Base-by-base conservation (phyloP, 177 flowering plant species). In the Vitis hybrid region DNA sequence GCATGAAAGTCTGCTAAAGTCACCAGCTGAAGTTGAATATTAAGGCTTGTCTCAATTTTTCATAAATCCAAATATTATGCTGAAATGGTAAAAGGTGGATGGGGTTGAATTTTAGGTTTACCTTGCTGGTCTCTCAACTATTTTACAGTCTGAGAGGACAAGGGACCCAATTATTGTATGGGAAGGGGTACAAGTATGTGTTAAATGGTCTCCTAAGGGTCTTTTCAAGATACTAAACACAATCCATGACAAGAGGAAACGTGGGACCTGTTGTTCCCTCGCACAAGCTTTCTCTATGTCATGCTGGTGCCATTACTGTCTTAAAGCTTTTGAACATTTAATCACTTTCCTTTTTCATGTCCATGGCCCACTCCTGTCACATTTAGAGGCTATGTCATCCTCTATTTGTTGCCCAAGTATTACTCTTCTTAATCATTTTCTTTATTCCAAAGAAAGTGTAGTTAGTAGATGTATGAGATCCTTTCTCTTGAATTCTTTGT, bases 201-300 rank as follows among this genome's bases (percentile, higher is more conserved):
- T 15, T 4, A 67, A 5, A 23, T 48, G 63, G 32, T 67, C 34
- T 45, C 21, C 48, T 30, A 39, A 39, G 48, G 10, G 70, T 57
- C 63, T 48, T 56, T 62, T 66, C 65, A 57, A 26, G 30, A 50
- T 57, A 68, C 65, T 64, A 56, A 65, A 60, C 50, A 67, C 34
- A 60, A 72, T 51, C 71, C 60, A 6, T 50, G n/a, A 55, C 49
- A 73, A 45, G 45, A 51, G 56, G 17, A 73, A n/a, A 17, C 14
- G 51, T 62, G 72, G 76, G 72, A 17, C 72, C 39, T 23, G n/a
- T 15, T 64, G 68, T 64, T 39, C 71, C 69, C 69, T 32, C 57
- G 3, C 14, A 10, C 62, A 64, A 30, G 45, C 51, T 52, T 62
- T 15, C 23, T 61, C 15, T 45, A 57, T 17, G 12, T 52, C 17